phyloP scores from a whole-genome alignment of 768 basidiomycete species.

The Pleurotus tuber-regium region DNA sequence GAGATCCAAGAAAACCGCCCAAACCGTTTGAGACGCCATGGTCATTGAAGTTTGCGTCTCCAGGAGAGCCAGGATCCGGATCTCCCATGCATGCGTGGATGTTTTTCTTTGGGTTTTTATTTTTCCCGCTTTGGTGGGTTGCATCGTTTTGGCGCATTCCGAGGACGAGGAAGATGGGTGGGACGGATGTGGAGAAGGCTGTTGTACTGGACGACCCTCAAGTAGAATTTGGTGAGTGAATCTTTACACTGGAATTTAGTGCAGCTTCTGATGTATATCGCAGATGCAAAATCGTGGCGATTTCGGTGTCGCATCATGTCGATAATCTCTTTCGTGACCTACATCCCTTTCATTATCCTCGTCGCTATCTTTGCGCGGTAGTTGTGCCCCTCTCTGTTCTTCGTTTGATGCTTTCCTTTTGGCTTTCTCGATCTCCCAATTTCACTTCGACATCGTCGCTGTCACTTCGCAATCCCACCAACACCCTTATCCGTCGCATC shows the following conservation, averaged over 20 bases:
- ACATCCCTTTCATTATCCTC: constrained; percentile 76
- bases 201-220: constrained; percentile 79
- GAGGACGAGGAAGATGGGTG: constrained; percentile 60
- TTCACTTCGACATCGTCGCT: neutral
- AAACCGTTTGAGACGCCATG: constrained; percentile 60
- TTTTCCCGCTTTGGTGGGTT: constrained; percentile 67
- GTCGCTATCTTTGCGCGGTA: constrained; percentile 57
- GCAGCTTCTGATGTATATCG: neutral
- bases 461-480: neutral
- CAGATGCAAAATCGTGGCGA: constrained; percentile 76
- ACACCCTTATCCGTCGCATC: no score
- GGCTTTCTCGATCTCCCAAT: neutral
- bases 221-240: constrained; percentile 64
- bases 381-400: neutral
- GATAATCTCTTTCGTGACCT: constrained; percentile 64
- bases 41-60: constrained; percentile 48
- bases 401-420: neutral
- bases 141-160: constrained; percentile 53
- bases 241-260: neutral
- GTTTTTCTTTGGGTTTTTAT: constrained; percentile 72
- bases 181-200: constrained; percentile 56
- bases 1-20: constrained; percentile 69
- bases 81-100: constrained; percentile 68
- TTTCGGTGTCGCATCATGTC: constrained; percentile 74
- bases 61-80: constrained; percentile 34